Base-by-base conservation (phyloP, 164 flowering plant genomes). In the Cinnamomum micranthum region DNA sequence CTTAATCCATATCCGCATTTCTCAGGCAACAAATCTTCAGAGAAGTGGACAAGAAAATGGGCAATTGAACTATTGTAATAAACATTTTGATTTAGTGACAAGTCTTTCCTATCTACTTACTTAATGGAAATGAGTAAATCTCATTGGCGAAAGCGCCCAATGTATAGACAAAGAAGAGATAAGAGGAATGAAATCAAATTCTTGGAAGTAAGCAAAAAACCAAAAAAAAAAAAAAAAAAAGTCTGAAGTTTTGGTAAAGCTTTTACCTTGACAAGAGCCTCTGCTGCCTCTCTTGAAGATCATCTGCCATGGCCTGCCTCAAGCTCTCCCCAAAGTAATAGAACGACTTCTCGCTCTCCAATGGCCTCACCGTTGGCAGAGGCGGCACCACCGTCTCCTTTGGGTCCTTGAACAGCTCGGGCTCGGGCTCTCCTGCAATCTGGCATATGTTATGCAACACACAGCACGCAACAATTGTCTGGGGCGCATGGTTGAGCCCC, bases 371-470 rank as follows among this genome's bases (percentile, higher is more conserved):
- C 0, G 81, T 82, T 0, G 60, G 60, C 6, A 7, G 47, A 6
- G 10, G 2, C 20, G 83, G 72, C 9, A 91, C 92, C 1, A 6
- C 31, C 47, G 65, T 82, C 85, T 95, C 98, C 77, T 86, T 91
- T 0, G 93, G 90, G 63, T 92, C 98, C 86, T 84, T 90, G 85
- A 84, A 91, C 28, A 80, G 80, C 76, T 85, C 85, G 0, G 97
- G 97, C 79, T 92, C 99, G 0, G 99, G 99, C 80, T 95, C 99
- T 76, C 91, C 91, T 0, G 97, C 97, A 78, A 95, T 83, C 85
- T 95, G 98, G 77, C 99, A 95, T 77, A 95, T 76, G 79, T 95
- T 95, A 80, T 93, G 99, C 89, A 95, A 81, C 71, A 93, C 98
- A 76, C 98, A 95, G 70, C 98, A 93, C 6, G 99, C 99, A 31